A percentile compares a stretch with the other conserved stretches of the same genome.
phyloP scores from a whole-genome alignment of 495 filamentous ascomycete species.

The Acidomyces sp. region DNA sequence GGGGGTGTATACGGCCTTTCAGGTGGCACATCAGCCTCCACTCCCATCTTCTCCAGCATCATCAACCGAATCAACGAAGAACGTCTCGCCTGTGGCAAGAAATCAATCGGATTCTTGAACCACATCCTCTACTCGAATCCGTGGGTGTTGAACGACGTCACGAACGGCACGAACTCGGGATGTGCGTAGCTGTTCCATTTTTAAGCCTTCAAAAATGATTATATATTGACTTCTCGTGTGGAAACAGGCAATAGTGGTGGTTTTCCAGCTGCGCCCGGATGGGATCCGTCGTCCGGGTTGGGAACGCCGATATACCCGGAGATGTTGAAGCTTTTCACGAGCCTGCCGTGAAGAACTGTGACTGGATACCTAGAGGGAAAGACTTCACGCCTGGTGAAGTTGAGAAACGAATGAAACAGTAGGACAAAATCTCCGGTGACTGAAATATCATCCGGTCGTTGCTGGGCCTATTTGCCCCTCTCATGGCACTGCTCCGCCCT shows the following conservation, averaged over 20 bases:
- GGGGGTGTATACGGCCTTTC: neutral
- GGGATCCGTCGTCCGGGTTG: constrained; percentile 43
- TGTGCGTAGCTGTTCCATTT: too few species aligned
- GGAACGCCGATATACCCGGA: constrained; percentile 14
- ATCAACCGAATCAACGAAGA: constrained; percentile 18
- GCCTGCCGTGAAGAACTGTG: constrained; percentile 11
- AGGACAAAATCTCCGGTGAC: too few species aligned
- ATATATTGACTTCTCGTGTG: too few species aligned
- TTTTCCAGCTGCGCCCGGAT: too few species aligned
- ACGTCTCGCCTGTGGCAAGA: constrained; percentile 12
- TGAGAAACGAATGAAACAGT: too few species aligned
- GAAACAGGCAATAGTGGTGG: too few species aligned
- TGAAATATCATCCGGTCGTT: too few species aligned
- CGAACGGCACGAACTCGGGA: constrained; percentile 12
- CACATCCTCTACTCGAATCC: constrained; percentile 14
- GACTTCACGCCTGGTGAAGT: too few species aligned
- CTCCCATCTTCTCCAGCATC: constrained; percentile 13
- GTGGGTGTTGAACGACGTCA: constrained; percentile 16
- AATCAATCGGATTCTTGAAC: constrained; percentile 17
- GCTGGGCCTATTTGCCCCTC: too few species aligned
- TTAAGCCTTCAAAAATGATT: too few species aligned
- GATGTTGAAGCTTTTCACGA: constrained; percentile 12
- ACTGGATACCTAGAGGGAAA: too few species aligned
- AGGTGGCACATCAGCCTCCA: constrained; percentile 6
- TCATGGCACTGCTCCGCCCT: too few species aligned